A percentile compares a stretch with the other conserved stretches of the same genome.
Conservation (phyloP, 2,329 filamentous ascomycete genomes). For the Pestalotiopsis sp. region DNA sequence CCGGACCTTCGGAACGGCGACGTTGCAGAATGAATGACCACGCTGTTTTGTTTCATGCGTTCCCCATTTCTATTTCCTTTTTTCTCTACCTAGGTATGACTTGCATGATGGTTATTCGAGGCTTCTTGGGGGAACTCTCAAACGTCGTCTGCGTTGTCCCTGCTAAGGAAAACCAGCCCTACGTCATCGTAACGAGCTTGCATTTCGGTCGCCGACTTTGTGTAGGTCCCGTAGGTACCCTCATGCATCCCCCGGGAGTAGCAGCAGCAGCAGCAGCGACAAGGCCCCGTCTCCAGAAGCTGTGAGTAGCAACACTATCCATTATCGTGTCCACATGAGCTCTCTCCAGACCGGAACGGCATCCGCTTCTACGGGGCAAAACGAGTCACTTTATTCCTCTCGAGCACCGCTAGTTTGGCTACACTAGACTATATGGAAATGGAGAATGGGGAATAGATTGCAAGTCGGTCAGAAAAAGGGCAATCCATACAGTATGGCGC, state of each 20-base stretch:
- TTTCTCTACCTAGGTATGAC: background rate
- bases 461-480: conserved; percentile 6
- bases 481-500: background rate
- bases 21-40: background rate
- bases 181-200: background rate
- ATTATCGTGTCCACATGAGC: background rate
- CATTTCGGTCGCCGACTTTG: background rate
- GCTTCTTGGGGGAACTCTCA: conserved; percentile 1
- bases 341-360: background rate
- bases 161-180: background rate
- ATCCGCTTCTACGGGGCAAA: background rate
- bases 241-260: background rate
- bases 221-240: background rate
- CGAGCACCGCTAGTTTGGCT: background rate
- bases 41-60: background rate
- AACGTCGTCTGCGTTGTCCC: background rate
- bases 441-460: conserved; percentile 3
- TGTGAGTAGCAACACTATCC: background rate
- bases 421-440: background rate
- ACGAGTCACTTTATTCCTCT: background rate
- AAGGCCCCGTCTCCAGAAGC: too few relatives aligned
- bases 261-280: background rate
- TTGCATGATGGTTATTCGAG: background rate
- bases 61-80: background rate
- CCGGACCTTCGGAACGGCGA: background rate